These are phyloP conservation scores for Fomitopsis betulina DNA, from an alignment of 1,284 basidiomycete genomes.

Conservation along the genomic window DNA sequence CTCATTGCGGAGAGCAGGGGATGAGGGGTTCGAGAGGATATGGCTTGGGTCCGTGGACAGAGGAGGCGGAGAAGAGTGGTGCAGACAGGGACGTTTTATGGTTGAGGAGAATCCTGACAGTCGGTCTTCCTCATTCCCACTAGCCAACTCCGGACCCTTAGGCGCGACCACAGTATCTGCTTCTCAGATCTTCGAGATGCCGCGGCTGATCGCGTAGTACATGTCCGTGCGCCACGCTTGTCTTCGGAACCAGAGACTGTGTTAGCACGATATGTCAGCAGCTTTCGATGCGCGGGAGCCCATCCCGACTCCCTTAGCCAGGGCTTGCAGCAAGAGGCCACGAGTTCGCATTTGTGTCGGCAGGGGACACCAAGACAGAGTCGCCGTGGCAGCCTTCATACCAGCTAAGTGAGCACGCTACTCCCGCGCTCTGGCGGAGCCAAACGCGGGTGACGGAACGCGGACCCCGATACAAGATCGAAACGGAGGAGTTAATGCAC, in stretches of 20 bases:
- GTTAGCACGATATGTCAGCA: conserved; percentile 1
- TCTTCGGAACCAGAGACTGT: background rate
- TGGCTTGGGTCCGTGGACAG: background rate
- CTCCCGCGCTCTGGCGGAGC: too few species aligned
- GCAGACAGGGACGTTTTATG: background rate
- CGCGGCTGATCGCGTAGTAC: background rate
- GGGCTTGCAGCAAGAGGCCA: too few species aligned
- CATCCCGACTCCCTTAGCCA: too few species aligned
- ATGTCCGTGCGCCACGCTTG: background rate
- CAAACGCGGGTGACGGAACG: too few species aligned
- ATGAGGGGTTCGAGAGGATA: background rate
- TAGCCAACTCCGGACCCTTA: background rate
- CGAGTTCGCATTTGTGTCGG: too few species aligned
- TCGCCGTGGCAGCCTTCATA: too few species aligned
- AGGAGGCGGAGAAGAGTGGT: background rate
- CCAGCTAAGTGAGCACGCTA: too few species aligned
- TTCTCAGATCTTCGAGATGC: background rate
- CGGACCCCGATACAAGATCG: too few species aligned
- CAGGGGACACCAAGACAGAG: too few species aligned
- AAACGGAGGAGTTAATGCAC: background rate
- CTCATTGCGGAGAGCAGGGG: background rate
- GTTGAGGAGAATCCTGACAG: background rate
- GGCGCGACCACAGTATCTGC: background rate
- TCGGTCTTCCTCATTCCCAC: background rate
- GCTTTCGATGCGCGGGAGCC: too few species aligned